Base-by-base conservation (phyloP, 768 basidiomycete genomes). In the Hypholoma fasciculare region DNA sequence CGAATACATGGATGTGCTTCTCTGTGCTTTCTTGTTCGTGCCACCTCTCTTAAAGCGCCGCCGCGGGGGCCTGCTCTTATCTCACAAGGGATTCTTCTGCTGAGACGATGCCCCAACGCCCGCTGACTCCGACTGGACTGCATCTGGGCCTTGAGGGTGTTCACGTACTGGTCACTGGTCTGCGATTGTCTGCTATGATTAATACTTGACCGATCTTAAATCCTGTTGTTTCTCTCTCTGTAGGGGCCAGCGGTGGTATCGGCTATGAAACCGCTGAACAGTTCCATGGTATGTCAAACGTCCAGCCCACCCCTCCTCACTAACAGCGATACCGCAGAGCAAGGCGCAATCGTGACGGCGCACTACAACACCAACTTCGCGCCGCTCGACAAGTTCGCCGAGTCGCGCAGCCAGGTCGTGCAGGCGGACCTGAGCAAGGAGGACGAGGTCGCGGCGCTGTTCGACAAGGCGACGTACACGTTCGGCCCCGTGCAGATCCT, bases 231-330 rank as follows among this genome's bases (percentile, higher is more conserved):
- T 34, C 30, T 26, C 44, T 58, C 37, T 34, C 30, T 26, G 20
- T 11, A 86, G 90, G 90, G 49, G 88, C 89, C 2, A 89, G 85
- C 62, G 89, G 89, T 3, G 89, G 88, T 0, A 91, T 92, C 37
- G 90, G 90, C 8, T 74, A 89, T 0, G 85, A 82, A 63, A 88
- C 85, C 3, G 76, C 78, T 14, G 75, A 75, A 12, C 65, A 81
- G 0, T 91, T 85, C 66, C 76, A 86, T 34, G 76, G 88, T 85
- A 57, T 66, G 76, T 72, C 27, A 4, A 43, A 40, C 13, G 26
- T 42, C 27, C 57, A n/a, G 11, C 23, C 23, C 27, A 20, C 34
- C 26, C 36, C 17, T 19, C 2, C 9, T 38, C 11, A 7, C 12
- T 17, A 30, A 34, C 37, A 50, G 27, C 16, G 37, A 30, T 46